A percentile compares a stretch with the other conserved stretches of the same genome.
Conservation (phyloP, 129 eudicot genomes). For the Flaveria trinervia region DNA sequence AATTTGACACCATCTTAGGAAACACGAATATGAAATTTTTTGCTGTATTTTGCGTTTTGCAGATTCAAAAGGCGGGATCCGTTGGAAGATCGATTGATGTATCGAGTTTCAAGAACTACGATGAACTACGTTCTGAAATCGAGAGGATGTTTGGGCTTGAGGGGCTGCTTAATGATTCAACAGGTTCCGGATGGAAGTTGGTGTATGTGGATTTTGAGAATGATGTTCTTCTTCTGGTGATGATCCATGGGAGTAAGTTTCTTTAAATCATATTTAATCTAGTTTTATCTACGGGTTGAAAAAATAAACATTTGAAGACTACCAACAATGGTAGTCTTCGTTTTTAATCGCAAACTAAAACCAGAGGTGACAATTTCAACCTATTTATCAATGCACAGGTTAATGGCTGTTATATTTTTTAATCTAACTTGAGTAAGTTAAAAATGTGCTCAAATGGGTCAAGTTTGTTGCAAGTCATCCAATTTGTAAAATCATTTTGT, state of each 20-base stretch:
- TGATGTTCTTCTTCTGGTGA: conserved; percentile 90
- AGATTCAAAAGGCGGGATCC: conserved; percentile 94
- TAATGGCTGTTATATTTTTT: background rate
- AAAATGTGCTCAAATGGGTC: too few species aligned
- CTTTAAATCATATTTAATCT: background rate
- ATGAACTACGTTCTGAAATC: conserved; percentile 65
- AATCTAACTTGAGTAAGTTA: too few species aligned
- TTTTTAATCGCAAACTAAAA: too few species aligned
- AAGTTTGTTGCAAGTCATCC: too few species aligned
- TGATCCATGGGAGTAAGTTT: conserved; percentile 97
- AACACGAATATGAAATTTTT: background rate
- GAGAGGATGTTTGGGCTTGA: conserved; percentile 93
- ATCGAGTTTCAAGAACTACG: conserved; percentile 64
- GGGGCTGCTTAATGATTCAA: conserved; percentile 70
- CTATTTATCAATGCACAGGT: background rate
- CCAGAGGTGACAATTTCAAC: background rate
- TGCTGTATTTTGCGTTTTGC: background rate
- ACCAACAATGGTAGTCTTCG: background rate
- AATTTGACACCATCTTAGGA: background rate
- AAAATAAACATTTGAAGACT: background rate
- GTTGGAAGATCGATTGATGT: conserved; percentile 94
- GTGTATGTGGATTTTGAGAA: conserved; percentile 89
- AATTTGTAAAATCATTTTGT: too few species aligned
- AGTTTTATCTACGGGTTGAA: too few species aligned
- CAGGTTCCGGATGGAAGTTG: conserved; percentile 80